phyloP scores from a whole-genome alignment of 176 grass and related monocot species.

The Triticum monococcum region DNA sequence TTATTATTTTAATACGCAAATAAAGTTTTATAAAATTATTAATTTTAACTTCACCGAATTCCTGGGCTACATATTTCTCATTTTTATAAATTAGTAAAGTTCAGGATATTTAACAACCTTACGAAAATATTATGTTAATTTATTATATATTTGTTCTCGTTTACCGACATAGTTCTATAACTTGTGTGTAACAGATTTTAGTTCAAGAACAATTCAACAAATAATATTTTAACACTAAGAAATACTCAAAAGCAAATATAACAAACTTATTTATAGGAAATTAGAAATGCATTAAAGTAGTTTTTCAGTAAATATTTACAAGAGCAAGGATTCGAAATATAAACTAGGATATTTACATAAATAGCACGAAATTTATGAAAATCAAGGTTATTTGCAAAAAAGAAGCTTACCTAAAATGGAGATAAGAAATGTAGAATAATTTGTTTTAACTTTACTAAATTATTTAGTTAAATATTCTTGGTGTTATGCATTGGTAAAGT shows the following conservation, averaged over 20 bases:
- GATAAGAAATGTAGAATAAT: background rate
- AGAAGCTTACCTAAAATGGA: background rate
- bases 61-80: too few species aligned
- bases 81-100: too few species aligned
- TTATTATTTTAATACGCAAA: too few species aligned
- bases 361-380: background rate
- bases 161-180: background rate
- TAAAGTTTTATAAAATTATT: too few species aligned
- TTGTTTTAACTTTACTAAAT: background rate
- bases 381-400: background rate
- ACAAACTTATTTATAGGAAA: background rate
- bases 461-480: background rate
- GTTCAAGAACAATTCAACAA: background rate
- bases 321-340: background rate
- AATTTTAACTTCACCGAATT: too few species aligned
- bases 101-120: too few species aligned
- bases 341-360: background rate
- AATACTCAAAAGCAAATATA: background rate
- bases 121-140: too few species aligned
- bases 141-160: too few species aligned
- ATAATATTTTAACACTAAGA: background rate
- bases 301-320: background rate
- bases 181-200: background rate
- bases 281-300: too few species aligned
- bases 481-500: background rate